Conservation (phyloP, 495 filamentous ascomycete species). For the Aspergillus olivimuriae region DNA sequence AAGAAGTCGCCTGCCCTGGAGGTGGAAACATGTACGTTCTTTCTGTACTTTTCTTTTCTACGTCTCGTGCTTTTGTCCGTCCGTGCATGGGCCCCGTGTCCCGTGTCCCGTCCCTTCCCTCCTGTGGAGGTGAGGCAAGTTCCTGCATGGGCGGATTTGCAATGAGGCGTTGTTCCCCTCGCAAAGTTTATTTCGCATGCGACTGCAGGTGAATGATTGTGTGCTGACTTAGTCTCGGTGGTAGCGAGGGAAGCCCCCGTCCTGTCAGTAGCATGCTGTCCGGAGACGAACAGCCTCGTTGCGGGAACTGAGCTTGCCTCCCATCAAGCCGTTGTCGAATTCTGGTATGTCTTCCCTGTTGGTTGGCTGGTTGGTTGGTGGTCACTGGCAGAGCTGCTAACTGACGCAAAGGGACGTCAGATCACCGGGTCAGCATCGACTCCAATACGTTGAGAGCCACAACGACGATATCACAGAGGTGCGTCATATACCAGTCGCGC, state of each 20-base stretch:
- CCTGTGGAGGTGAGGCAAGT: constrained; percentile 1
- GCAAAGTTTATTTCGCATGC: not conserved
- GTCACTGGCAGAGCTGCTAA: constrained; percentile 26
- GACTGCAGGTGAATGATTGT: not conserved
- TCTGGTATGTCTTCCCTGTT: constrained; percentile 56
- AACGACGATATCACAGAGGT: constrained; percentile 89
- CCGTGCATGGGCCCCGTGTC: too few species aligned
- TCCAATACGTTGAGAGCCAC: constrained; percentile 77
- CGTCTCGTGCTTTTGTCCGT: constrained; percentile 3
- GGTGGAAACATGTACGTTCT: constrained; percentile 35
- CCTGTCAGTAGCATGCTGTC: constrained; percentile 61
- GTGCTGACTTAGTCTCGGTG: not conserved
- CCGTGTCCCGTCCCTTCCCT: constrained; percentile 4
- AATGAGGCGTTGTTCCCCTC: constrained; percentile 1
- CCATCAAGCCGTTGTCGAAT: constrained; percentile 61
- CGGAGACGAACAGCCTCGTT: constrained; percentile 52
- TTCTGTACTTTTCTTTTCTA: constrained; percentile 4
- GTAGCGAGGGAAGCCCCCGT: constrained; percentile 46
- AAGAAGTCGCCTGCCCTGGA: constrained; percentile 25
- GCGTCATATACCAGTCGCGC: too few species aligned
- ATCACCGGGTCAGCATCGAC: constrained; percentile 42
- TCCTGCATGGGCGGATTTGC: not conserved
- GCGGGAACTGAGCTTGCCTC: constrained; percentile 76
- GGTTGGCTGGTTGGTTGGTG: constrained; percentile 9
- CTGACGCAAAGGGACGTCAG: constrained; percentile 58